Evolutionary conservation across 176 grass and related monocot genomes (phyloP).

Genomic region (Juncus effusus): DNA sequence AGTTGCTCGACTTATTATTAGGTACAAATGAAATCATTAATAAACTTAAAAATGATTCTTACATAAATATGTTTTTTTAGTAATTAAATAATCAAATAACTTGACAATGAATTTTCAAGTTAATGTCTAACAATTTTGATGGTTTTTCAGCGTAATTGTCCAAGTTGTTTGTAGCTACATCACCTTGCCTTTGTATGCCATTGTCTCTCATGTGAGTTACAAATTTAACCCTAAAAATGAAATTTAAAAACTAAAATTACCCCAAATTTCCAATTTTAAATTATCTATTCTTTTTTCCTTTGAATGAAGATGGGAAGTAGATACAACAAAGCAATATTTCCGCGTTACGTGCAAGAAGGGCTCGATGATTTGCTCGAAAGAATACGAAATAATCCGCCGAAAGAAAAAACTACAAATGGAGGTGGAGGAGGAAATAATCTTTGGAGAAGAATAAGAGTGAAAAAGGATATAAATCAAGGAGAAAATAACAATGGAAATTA

Average conservation of each 20-base stretch:
- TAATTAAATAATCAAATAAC: no score
- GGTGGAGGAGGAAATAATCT: not conserved
- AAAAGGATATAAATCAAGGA: conserved; percentile 11
- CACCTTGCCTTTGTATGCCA: conserved; percentile 76
- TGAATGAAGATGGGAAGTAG: conserved; percentile 67
- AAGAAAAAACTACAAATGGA: not conserved
- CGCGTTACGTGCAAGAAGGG: conserved; percentile 43
- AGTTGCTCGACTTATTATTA: conserved; percentile 44
- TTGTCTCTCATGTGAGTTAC: conserved; percentile 70
- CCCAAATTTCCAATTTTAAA: not conserved
- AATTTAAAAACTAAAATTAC: not conserved
- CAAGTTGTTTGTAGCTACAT: conserved; percentile 64
- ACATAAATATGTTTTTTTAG: not conserved
- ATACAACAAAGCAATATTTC: conserved; percentile 71
- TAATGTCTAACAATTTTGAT: not conserved
- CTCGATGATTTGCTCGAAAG: conserved; percentile 43
- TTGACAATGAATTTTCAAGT: not conserved
- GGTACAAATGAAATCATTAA: conserved; percentile 19
- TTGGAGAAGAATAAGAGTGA: not conserved
- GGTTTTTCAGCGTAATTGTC: conserved; percentile 43
- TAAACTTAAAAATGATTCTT: not conserved
- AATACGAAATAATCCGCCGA: conserved; percentile 23
- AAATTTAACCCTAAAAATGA: not conserved
- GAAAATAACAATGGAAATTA: not conserved
- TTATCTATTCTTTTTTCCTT: not conserved